phyloP scores from a whole-genome alignment of 306 rosid species.

The Ammopiptanthus mongolicus region DNA sequence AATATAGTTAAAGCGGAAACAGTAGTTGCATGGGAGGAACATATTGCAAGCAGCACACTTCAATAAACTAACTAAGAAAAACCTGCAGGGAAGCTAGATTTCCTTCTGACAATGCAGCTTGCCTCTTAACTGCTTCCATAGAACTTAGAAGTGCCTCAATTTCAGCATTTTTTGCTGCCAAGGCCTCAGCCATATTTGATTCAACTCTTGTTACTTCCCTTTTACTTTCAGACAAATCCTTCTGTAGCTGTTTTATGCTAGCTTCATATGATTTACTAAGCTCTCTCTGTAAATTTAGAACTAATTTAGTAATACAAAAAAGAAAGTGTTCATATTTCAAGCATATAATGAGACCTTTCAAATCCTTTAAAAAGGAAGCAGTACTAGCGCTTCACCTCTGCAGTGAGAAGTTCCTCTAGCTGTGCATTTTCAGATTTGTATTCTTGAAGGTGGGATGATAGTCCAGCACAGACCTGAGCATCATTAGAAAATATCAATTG shows the following conservation, averaged over 20 bases:
- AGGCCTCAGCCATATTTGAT: slow-evolving; percentile 84
- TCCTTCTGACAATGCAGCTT: slow-evolving; percentile 90
- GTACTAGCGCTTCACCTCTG: slow-evolving; percentile 59
- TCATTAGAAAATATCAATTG: slow-evolving; percentile 26
- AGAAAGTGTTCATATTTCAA: slow-evolving; percentile 5
- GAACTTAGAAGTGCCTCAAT: slow-evolving; percentile 78
- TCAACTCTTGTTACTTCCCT: slow-evolving; percentile 78
- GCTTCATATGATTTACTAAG: slow-evolving; percentile 86
- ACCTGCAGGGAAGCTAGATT: slow-evolving; percentile 92
- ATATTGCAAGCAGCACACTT: neutral
- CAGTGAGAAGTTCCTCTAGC: slow-evolving; percentile 90
- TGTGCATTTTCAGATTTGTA: slow-evolving; percentile 96
- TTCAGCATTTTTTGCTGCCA: slow-evolving; percentile 90
- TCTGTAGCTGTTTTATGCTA: slow-evolving; percentile 71
- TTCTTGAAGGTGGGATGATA: slow-evolving; percentile 93
- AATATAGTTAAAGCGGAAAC: slow-evolving; percentile 3
- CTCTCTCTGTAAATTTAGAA: slow-evolving; percentile 68
- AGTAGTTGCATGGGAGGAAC: neutral
- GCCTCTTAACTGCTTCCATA: slow-evolving; percentile 80
- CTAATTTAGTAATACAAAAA: neutral
- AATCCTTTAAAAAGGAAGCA: slow-evolving; percentile 23
- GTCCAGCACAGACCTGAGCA: slow-evolving; percentile 94
- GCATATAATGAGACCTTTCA: slow-evolving; percentile 3
- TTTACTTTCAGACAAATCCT: slow-evolving; percentile 73
- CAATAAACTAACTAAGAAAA: slow-evolving; percentile 20